phyloP scores from a whole-genome alignment of 331 rosid genomes.

The Saraca asoca region DNA sequence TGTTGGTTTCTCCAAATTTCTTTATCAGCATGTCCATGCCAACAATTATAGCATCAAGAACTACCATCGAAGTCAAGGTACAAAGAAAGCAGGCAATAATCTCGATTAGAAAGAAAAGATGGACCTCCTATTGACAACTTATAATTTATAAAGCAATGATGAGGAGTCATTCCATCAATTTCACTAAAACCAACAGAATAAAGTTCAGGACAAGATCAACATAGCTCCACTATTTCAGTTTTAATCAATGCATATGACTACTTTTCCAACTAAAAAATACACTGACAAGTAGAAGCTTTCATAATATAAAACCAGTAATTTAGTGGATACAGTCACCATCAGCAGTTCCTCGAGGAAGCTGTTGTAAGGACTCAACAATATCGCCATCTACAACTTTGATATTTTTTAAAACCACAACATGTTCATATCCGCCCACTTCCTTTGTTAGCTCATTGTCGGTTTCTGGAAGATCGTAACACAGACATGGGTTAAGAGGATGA shows the following conservation, averaged over 20 bases:
- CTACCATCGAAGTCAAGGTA: slow-evolving; percentile 73
- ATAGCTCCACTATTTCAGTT: background rate
- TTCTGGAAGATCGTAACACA: slow-evolving; percentile 45
- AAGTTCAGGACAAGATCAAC: slow-evolving; percentile 10
- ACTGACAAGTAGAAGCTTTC: slow-evolving; percentile 18
- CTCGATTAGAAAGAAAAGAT: slow-evolving; percentile 17
- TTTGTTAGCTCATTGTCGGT: slow-evolving; percentile 71
- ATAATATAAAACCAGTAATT: slow-evolving; percentile 12
- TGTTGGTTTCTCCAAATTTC: slow-evolving; percentile 67
- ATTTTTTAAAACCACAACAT: slow-evolving; percentile 66
- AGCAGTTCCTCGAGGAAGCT: slow-evolving; percentile 71
- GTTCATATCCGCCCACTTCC: slow-evolving; percentile 91
- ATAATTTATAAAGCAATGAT: slow-evolving; percentile 3
- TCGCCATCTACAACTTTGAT: slow-evolving; percentile 82
- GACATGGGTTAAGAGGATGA: slow-evolving; percentile 27
- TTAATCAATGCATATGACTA: slow-evolving; percentile 7
- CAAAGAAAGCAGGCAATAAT: slow-evolving; percentile 26
- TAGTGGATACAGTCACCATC: slow-evolving; percentile 84
- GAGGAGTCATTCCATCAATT: background rate
- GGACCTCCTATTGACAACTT: slow-evolving; percentile 23
- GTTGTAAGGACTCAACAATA: slow-evolving; percentile 63
- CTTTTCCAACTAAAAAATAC: background rate
- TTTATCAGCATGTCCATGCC: slow-evolving; percentile 94
- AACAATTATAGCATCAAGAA: slow-evolving; percentile 90
- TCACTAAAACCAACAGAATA: slow-evolving; percentile 8